These are phyloP conservation scores for Colletotrichum sp. DNA, from an alignment of 2,329 filamentous ascomycete species.

Conservation along the genomic window DNA sequence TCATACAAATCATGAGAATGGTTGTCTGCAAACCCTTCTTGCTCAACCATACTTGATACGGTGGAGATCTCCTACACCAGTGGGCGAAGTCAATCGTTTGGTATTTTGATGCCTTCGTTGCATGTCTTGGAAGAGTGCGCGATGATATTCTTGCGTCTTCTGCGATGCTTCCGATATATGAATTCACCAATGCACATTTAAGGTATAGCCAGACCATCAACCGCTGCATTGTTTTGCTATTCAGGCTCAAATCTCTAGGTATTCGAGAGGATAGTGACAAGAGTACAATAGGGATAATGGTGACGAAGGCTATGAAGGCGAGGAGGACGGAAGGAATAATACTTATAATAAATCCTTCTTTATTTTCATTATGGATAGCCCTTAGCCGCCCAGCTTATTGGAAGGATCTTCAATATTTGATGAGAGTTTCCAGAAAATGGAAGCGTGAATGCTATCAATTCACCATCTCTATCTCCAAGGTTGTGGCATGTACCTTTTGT, in stretches of 20 bases:
- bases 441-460: neutral
- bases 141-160: neutral
- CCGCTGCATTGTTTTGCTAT: neutral
- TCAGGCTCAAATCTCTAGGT: neutral
- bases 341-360: neutral
- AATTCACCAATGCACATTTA: neutral
- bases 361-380: neutral
- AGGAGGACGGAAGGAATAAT: neutral
- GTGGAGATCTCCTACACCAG: neutral
- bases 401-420: accelerated
- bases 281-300: neutral
- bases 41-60: accelerated
- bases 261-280: neutral
- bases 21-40: neutral
- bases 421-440: neutral
- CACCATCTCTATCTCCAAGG: neutral
- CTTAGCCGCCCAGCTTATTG: neutral
- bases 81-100: neutral
- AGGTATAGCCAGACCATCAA: neutral
- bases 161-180: neutral
- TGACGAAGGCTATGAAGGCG: neutral
- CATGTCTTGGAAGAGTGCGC: neutral
- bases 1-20: neutral
- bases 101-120: neutral
- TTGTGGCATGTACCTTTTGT: neutral